A percentile compares a stretch with the other conserved stretches of the same genome.
These are phyloP conservation scores for Lasiosphaeris hirsuta DNA, from an alignment of 495 filamentous ascomycete species.

Conservation along the genomic window DNA sequence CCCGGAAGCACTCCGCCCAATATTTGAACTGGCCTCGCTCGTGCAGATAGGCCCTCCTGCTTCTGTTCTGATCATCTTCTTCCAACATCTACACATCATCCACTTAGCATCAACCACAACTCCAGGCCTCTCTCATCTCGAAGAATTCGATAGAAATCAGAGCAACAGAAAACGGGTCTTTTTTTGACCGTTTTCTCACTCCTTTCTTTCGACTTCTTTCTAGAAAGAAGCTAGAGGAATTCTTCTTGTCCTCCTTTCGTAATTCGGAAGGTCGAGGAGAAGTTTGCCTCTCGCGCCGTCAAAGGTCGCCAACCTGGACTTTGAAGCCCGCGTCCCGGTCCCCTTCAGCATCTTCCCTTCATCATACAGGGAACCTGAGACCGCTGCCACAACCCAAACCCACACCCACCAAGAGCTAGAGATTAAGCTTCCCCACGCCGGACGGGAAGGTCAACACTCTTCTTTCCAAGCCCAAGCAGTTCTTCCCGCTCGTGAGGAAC, in stretches of 20 bases:
- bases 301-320: constrained; percentile 97
- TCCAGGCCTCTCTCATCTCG: constrained; percentile 18
- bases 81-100: constrained; percentile 16
- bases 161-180: constrained; percentile 36
- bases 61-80: constrained; percentile 28
- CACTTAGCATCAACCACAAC: constrained; percentile 30
- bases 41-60: constrained; percentile 19
- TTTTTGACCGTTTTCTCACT: constrained; percentile 33
- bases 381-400: constrained; percentile 70
- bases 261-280: constrained; percentile 91
- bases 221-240: constrained; percentile 66
- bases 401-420: constrained; percentile 76
- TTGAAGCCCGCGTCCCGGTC: constrained; percentile 98
- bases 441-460: constrained; percentile 89
- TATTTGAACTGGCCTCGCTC: constrained; percentile 36
- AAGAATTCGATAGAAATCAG: constrained; percentile 30
- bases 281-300: constrained; percentile 59
- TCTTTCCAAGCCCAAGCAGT: constrained; percentile 58
- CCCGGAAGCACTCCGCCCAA: constrained; percentile 25
- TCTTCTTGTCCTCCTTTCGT: constrained; percentile 97
- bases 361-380: constrained; percentile 90
- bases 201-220: constrained; percentile 48
- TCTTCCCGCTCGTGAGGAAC: constrained; percentile 62
- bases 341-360: constrained; percentile 99
- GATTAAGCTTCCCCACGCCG: constrained; percentile 77